Percentiles rank a stretch among this genome's conserved stretches.
Evolutionary conservation across 116 monocot species (phyloP).

Genomic region (Zostera marina): DNA sequence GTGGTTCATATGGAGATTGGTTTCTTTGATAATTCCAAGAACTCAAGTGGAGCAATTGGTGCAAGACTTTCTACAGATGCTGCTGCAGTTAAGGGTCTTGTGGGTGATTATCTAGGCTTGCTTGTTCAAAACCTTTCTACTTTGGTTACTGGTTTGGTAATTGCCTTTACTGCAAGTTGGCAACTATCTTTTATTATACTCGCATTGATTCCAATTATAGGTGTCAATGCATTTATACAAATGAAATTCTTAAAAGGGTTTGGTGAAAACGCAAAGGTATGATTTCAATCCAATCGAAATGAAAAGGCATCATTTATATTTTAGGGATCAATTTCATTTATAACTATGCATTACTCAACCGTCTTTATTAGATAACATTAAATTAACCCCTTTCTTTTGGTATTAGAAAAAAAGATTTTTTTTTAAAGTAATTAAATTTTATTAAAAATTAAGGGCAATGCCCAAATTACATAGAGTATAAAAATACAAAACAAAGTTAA

Average conservation of each 20-base stretch:
- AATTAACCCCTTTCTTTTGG: too few species aligned
- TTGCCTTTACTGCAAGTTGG: conserved; percentile 17
- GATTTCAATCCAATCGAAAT: too few species aligned
- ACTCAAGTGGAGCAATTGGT: conserved; percentile 34
- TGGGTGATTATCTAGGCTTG: conserved; percentile 17
- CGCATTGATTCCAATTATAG: conserved; percentile 14
- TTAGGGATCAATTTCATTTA: too few species aligned
- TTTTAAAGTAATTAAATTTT: too few species aligned
- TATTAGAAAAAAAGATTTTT: too few species aligned
- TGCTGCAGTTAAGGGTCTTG: conserved; percentile 12
- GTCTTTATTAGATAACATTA: too few species aligned
- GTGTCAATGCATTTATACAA: conserved; percentile 12
- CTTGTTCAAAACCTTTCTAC: conserved; percentile 12
- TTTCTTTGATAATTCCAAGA: conserved; percentile 52
- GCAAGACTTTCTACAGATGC: conserved; percentile 18
- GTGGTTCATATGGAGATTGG: conserved; percentile 49
- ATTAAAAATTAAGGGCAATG: too few species aligned
- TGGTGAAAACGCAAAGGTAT: conserved; percentile 21
- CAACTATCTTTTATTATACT: conserved; percentile 17
- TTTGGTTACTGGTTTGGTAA: conserved; percentile 11
- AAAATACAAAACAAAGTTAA: too few species aligned
- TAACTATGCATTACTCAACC: too few species aligned
- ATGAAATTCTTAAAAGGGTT: conserved; percentile 20
- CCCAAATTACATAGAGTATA: too few species aligned
- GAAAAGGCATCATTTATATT: too few species aligned